phyloP scores from a whole-genome alignment of 2,329 filamentous ascomycete species.

The Paecilomyces variotii region DNA sequence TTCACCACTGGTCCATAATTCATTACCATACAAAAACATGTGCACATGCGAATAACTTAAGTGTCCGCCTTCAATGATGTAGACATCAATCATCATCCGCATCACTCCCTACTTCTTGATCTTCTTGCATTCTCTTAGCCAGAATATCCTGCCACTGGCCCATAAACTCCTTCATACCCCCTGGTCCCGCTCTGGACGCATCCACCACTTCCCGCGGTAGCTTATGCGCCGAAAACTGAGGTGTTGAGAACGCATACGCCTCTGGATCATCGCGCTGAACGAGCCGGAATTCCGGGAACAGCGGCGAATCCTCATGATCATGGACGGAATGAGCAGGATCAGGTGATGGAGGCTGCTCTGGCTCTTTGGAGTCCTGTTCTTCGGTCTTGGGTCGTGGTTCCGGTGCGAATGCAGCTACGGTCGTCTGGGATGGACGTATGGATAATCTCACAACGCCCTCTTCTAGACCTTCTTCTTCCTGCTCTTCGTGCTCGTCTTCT shows the following conservation, averaged over 20 bases:
- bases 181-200: slow-evolving; percentile 57
- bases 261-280: slow-evolving; percentile 79
- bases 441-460: slow-evolving; percentile 30
- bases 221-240: slow-evolving; percentile 92
- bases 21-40: neutral
- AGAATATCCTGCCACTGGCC: slow-evolving; percentile 61
- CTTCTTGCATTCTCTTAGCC: slow-evolving; percentile 33
- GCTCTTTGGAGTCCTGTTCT: slow-evolving; percentile 25
- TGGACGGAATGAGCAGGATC: slow-evolving; percentile 47
- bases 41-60: neutral
- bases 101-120: slow-evolving; percentile 28
- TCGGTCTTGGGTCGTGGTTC: slow-evolving; percentile 11
- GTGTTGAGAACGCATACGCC: slow-evolving; percentile 74
- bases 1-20: neutral
- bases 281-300: slow-evolving; percentile 70
- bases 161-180: slow-evolving; percentile 73
- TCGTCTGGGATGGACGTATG: slow-evolving; percentile 6
- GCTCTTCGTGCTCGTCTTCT: slow-evolving; percentile 23
- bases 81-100: slow-evolving; percentile 14
- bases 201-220: slow-evolving; percentile 86
- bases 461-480: slow-evolving; percentile 15
- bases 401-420: neutral
- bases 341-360: slow-evolving; percentile 18
- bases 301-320: slow-evolving; percentile 33
- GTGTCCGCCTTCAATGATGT: neutral